A percentile compares a stretch with the other conserved stretches of the same genome.
These are phyloP conservation scores for Inonotus obliquus DNA, from an alignment of 1,284 basidiomycete genomes.

Conservation along the genomic window DNA sequence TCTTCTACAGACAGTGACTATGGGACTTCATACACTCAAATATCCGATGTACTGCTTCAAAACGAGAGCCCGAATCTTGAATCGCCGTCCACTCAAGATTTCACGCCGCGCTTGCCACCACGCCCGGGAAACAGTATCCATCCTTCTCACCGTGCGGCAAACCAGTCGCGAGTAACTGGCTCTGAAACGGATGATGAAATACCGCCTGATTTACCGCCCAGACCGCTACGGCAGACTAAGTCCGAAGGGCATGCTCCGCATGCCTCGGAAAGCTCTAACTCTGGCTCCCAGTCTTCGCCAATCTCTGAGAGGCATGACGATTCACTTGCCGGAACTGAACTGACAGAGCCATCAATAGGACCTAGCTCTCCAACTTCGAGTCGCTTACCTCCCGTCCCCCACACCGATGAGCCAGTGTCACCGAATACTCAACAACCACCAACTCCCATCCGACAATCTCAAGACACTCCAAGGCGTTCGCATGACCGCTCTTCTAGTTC, in stretches of 20 bases:
- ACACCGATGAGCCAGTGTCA: neutral
- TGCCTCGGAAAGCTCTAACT: neutral
- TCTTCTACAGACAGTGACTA: slow-evolving; percentile 50
- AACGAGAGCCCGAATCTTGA: slow-evolving; percentile 7
- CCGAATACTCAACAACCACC: neutral
- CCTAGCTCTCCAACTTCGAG: slow-evolving; percentile 4
- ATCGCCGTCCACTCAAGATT: slow-evolving; percentile 42
- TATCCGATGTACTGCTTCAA: slow-evolving; percentile 42
- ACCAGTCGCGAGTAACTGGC: slow-evolving; percentile 7
- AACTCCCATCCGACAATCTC: neutral
- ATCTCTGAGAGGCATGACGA: slow-evolving; percentile 4
- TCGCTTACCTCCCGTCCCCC: neutral
- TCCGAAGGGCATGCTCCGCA: neutral
- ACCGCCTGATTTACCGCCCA: slow-evolving; percentile 2
- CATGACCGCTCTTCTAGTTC: neutral
- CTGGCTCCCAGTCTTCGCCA: slow-evolving; percentile 7
- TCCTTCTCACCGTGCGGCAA: slow-evolving; percentile 40
- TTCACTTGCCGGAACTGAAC: neutral
- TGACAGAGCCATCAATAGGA: slow-evolving; percentile 1
- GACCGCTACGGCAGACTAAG: neutral
- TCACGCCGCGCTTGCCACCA: slow-evolving; percentile 62
- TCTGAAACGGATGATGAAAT: slow-evolving; percentile 13
- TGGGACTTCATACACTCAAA: slow-evolving; percentile 61
- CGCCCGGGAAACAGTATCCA: slow-evolving; percentile 73
- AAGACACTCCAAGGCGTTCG: neutral